These are phyloP conservation scores for Hygrocybe coccinea DNA, from an alignment of 768 basidiomycete genomes.

Conservation along the genomic window DNA sequence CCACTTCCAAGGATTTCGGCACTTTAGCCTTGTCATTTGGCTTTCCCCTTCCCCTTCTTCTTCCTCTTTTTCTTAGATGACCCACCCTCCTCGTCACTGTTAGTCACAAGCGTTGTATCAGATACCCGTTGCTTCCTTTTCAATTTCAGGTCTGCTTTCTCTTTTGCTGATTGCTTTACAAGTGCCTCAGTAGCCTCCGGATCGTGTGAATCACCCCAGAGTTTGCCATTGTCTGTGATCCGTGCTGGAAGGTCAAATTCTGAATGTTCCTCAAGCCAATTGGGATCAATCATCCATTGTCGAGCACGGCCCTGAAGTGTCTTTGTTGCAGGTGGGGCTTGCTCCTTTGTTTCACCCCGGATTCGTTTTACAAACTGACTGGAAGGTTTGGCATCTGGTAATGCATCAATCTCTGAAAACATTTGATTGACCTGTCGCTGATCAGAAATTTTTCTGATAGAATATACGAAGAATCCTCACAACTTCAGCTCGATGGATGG, in stretches of 20 bases:
- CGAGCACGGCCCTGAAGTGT: constrained; percentile 11
- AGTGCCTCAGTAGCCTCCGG: constrained; percentile 5
- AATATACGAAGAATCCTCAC: no score
- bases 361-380: neutral
- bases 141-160: neutral
- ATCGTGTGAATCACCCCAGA: constrained; percentile 17
- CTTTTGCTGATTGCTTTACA: neutral
- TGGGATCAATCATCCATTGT: constrained; percentile 20
- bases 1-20: no score
- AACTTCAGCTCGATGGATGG: no score
- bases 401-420: constrained; percentile 7
- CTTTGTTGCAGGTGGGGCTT: constrained; percentile 9
- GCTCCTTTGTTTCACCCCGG: constrained; percentile 1
- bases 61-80: neutral
- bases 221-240: constrained; percentile 14
- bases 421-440: constrained; percentile 9
- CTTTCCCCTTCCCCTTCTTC: no score
- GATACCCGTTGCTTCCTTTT: neutral
- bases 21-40: no score
- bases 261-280: constrained; percentile 15
- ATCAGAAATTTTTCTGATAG: no score
- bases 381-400: constrained; percentile 1
- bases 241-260: constrained; percentile 6
- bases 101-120: neutral
- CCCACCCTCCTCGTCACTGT: neutral